Evolutionary conservation across 2,329 filamentous ascomycete genomes (phyloP).

Genomic region (Xylaria sp.): DNA sequence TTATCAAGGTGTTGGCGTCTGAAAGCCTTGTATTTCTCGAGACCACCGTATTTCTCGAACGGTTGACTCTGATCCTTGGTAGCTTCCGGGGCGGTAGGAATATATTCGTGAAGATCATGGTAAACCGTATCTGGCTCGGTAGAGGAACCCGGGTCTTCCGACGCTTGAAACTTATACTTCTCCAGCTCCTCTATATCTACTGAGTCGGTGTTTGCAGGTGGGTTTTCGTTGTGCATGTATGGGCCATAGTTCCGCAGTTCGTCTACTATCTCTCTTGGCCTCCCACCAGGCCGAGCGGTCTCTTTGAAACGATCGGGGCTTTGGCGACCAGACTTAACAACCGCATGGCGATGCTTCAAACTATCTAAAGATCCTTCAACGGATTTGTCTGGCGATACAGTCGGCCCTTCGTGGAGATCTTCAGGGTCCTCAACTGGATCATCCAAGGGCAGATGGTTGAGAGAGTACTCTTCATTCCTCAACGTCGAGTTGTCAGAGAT

Average conservation of each 20-base stretch:
- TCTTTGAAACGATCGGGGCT: conserved; percentile 48
- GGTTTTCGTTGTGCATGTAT: conserved; percentile 52
- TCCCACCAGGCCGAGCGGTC: conserved; percentile 31
- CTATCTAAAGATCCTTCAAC: conserved; percentile 30
- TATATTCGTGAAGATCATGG: conserved; percentile 56
- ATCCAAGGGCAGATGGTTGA: conserved; percentile 49
- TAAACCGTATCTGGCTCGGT: conserved; percentile 45
- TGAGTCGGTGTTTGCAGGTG: conserved; percentile 37
- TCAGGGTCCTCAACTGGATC: conserved; percentile 48
- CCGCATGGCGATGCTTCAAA: conserved; percentile 46
- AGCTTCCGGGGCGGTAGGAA: conserved; percentile 43
- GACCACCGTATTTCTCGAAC: conserved; percentile 54
- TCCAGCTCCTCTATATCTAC: conserved; percentile 54
- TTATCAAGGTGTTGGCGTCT: conserved; percentile 52
- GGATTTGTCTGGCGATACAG: conserved; percentile 42
- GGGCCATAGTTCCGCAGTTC: conserved; percentile 55
- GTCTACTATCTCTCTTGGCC: conserved; percentile 45
- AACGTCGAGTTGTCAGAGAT: conserved; percentile 27
- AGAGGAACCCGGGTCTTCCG: conserved; percentile 7
- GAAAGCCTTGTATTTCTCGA: conserved; percentile 54
- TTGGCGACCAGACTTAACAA: conserved; percentile 49
- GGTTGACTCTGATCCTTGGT: conserved; percentile 43
- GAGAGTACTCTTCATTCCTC: conserved; percentile 49
- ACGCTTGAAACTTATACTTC: conserved; percentile 49
- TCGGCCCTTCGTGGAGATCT: conserved; percentile 52